Evolutionary conservation across 2,329 filamentous ascomycete species (phyloP).

Genomic region (Cladosporium austrohemisphaericum): DNA sequence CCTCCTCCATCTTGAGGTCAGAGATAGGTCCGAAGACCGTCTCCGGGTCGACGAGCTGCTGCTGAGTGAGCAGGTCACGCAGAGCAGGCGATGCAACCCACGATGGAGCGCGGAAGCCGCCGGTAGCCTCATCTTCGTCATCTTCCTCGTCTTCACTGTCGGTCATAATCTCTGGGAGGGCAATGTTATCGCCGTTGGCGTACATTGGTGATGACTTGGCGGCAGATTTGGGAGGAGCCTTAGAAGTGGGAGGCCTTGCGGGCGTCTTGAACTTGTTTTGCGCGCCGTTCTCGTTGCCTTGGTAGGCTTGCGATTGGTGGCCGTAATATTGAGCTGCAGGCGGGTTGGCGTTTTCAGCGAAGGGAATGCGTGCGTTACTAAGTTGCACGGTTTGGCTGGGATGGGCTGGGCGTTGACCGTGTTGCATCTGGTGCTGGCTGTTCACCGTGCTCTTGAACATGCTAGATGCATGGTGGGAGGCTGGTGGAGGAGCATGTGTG

Average conservation of each 20-base stretch:
- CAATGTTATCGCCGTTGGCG: constrained; percentile 83
- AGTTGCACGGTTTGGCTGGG: constrained; percentile 83
- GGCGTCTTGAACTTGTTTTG: constrained; percentile 63
- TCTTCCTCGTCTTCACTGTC: constrained; percentile 86
- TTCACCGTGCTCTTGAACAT: constrained; percentile 65
- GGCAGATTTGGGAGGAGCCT: constrained; percentile 33
- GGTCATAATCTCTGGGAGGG: constrained; percentile 90
- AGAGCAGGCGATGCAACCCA: constrained; percentile 91
- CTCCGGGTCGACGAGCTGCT: constrained; percentile 81
- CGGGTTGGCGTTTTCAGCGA: constrained; percentile 66
- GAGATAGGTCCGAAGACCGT: constrained; percentile 84
- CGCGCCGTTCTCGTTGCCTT: constrained; percentile 21
- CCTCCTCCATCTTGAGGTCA: constrained; percentile 91
- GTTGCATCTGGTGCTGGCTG: constrained; percentile 62
- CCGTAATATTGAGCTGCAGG: constrained; percentile 22
- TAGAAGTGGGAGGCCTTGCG: constrained; percentile 50
- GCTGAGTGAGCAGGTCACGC: constrained; percentile 67
- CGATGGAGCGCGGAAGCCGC: constrained; percentile 62
- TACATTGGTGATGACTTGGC: constrained; percentile 78
- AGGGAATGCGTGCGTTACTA: constrained; percentile 83
- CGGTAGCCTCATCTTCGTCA: constrained; percentile 42
- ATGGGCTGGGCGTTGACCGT: constrained; percentile 54
- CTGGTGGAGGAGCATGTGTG: constrained; percentile 54
- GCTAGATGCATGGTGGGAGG: constrained; percentile 42
- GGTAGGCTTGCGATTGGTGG: constrained; percentile 19